Percentiles rank a stretch among this genome's conserved stretches.
Conservation (phyloP, 2,329 filamentous ascomycete genomes). For the Rhinocladiella mackenziei region DNA sequence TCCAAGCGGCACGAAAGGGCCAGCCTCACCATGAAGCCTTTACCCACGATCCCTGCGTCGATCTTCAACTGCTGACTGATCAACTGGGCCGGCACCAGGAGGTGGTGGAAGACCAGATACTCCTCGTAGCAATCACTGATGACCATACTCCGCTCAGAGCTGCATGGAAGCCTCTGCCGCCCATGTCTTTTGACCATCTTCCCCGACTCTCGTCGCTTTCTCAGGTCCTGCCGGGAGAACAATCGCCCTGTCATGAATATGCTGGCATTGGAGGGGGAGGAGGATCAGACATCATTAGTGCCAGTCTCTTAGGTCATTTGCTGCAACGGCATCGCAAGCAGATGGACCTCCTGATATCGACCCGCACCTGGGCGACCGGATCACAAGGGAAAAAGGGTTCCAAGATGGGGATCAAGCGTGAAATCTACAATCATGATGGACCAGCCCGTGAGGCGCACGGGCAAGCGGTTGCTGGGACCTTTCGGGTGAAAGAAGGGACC, state of each 20-base stretch:
- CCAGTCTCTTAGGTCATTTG: constrained; percentile 26
- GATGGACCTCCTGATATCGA: constrained; percentile 27
- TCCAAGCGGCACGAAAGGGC: constrained; percentile 9
- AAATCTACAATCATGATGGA: constrained; percentile 27
- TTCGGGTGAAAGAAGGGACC: constrained; percentile 19
- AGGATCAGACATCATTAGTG: constrained; percentile 29
- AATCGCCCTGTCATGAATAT: constrained; percentile 11
- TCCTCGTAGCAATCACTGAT: constrained; percentile 8
- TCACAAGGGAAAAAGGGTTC: constrained; percentile 27
- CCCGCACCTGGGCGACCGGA: constrained; percentile 26
- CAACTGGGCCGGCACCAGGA: constrained; percentile 5
- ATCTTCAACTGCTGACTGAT: constrained; percentile 15
- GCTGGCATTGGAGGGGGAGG: constrained; percentile 28
- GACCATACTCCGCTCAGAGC: constrained; percentile 2
- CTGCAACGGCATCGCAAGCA: constrained; percentile 16
- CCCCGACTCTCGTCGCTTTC: constrained; percentile 15
- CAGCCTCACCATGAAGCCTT: constrained; percentile 14
- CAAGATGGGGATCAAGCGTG: constrained; percentile 26
- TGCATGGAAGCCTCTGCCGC: constrained; percentile 14
- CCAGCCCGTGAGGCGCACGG: constrained; percentile 15
- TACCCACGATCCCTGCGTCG: constrained; percentile 13
- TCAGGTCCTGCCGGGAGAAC: constrained; percentile 22
- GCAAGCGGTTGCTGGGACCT: constrained; percentile 24
- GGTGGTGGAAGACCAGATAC: constrained; percentile 15
- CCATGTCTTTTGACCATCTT: constrained; percentile 24